phyloP scores from a whole-genome alignment of 2,329 filamentous ascomycete genomes.

The Apiospora hydei region DNA sequence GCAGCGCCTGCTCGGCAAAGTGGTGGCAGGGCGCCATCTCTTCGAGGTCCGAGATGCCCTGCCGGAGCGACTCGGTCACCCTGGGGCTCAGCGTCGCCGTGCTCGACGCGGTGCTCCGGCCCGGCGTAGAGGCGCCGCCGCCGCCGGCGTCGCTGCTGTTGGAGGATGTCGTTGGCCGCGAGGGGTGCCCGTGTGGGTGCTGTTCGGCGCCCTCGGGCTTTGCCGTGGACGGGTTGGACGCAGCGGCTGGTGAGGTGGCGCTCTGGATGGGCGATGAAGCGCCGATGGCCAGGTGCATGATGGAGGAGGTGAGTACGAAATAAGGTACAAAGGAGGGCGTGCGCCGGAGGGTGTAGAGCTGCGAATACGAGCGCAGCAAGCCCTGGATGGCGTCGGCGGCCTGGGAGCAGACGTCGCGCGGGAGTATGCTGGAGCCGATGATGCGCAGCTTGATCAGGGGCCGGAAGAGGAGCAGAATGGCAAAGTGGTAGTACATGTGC shows the following conservation, averaged over 20 bases:
- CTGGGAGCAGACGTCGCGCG: conserved; percentile 70
- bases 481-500: conserved; percentile 77
- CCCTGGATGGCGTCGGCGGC: conserved; percentile 67
- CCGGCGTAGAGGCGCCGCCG: conserved; percentile 28
- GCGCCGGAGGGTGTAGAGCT: conserved; percentile 63
- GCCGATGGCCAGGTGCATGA: conserved; percentile 65
- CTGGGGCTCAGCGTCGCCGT: conserved; percentile 46
- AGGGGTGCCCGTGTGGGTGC: conserved; percentile 22
- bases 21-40: conserved; percentile 69
- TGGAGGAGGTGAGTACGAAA: conserved; percentile 67
- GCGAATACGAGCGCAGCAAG: conserved; percentile 62
- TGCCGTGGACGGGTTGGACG: conserved; percentile 34
- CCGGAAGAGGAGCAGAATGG: conserved; percentile 76
- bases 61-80: conserved; percentile 55
- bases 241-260: conserved; percentile 32
- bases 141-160: background rate
- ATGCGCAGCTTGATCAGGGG: conserved; percentile 72
- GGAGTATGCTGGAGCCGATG: conserved; percentile 67
- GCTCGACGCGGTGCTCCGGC: conserved; percentile 30
- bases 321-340: conserved; percentile 69
- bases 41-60: conserved; percentile 63
- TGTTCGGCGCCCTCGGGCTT: conserved; percentile 30
- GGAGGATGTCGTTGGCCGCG: background rate
- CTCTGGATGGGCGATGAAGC: conserved; percentile 43
- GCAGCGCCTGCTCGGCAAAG: conserved; percentile 66